Conservation (phyloP, 306 rosid species). For the Dalbergia cultrata region DNA sequence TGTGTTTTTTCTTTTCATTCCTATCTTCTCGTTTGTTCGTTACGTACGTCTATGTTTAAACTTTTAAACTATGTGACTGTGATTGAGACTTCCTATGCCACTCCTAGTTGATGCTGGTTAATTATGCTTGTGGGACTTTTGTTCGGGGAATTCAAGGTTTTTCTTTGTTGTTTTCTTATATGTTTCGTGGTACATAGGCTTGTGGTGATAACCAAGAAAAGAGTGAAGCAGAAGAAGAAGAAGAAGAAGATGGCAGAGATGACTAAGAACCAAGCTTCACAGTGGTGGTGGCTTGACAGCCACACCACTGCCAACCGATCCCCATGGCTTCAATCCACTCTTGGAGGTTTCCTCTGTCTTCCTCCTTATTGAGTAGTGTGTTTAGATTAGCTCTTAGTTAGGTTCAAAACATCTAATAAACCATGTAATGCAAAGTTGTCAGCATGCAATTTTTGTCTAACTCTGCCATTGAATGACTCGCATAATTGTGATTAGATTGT, state of each 20-base stretch:
- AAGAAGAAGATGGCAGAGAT: slow-evolving; percentile 51
- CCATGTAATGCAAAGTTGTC: too few species aligned
- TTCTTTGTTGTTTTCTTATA: slow-evolving; percentile 10
- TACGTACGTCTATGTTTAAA: background rate
- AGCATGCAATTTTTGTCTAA: too few species aligned
- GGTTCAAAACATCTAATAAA: too few species aligned
- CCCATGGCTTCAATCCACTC: slow-evolving; percentile 85
- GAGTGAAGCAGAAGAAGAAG: slow-evolving; percentile 40
- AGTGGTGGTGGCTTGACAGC: slow-evolving; percentile 82
- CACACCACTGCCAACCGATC: slow-evolving; percentile 60
- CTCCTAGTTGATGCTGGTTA: background rate
- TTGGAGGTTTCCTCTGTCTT: slow-evolving; percentile 59
- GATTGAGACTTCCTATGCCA: background rate
- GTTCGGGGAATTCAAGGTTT: background rate
- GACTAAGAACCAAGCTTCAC: slow-evolving; percentile 56
- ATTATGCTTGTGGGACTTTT: background rate
- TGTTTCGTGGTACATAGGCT: background rate
- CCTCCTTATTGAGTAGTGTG: background rate
- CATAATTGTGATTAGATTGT: background rate
- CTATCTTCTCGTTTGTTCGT: slow-evolving; percentile 11
- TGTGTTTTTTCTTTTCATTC: background rate
- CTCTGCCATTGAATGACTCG: too few species aligned
- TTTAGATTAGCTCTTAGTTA: background rate
- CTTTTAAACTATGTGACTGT: slow-evolving; percentile 12
- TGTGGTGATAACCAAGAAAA: slow-evolving; percentile 24